These are phyloP conservation scores for Polytrichum formosum DNA, from an alignment of 225 moss, liverwort and hornwort genomes.

Conservation along the genomic window DNA sequence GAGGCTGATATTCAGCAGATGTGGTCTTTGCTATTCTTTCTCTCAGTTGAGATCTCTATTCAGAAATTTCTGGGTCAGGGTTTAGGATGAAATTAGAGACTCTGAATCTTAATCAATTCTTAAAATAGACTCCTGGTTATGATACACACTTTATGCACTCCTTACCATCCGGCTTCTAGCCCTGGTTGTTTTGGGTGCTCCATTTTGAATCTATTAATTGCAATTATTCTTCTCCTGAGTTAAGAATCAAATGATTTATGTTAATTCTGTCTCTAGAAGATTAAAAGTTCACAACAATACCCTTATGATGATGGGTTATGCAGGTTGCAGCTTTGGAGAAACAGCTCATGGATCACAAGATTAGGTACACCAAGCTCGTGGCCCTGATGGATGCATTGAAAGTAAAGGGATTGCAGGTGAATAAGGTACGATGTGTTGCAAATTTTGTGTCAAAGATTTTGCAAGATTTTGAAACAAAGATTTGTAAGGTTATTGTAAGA, in stretches of 20 bases:
- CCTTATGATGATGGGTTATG: not conserved
- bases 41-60: not conserved
- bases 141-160: too few species aligned
- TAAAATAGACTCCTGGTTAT: too few species aligned
- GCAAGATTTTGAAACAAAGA: not conserved
- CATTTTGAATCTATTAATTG: too few species aligned
- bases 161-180: too few species aligned
- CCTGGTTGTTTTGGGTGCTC: too few species aligned
- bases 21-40: not conserved
- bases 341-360: conserved; percentile 22
- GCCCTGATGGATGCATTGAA: conserved; percentile 11
- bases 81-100: too few species aligned
- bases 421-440: conserved; percentile 5
- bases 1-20: not conserved
- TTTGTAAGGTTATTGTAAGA: not conserved
- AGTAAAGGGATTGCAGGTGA: not conserved
- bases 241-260: too few species aligned
- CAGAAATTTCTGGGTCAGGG: too few species aligned
- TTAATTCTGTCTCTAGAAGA: too few species aligned
- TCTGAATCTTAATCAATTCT: too few species aligned
- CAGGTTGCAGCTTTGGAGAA: conserved; percentile 32
- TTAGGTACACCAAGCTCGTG: conserved; percentile 15
- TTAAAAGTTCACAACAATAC: too few species aligned
- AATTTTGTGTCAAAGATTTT: not conserved
- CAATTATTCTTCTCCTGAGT: too few species aligned